phyloP scores from a whole-genome alignment of 305 asterid genomes.

The Solanum hybrid region DNA sequence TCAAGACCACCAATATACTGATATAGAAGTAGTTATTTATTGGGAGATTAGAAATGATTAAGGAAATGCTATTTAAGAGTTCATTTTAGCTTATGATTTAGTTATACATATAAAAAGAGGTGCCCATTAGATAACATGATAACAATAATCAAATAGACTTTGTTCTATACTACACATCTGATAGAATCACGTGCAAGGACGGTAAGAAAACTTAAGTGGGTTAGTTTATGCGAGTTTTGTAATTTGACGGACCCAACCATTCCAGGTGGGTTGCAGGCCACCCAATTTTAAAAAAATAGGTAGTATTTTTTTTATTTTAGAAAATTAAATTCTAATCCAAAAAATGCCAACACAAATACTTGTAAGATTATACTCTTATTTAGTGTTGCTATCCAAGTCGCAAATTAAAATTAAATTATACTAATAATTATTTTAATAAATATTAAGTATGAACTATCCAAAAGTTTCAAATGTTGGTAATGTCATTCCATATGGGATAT shows the following conservation, averaged over 20 bases:
- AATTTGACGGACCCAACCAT: background rate
- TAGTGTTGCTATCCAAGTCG: background rate
- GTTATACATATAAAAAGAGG: background rate
- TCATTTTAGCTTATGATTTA: background rate
- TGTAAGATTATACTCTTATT: background rate
- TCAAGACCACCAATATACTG: background rate
- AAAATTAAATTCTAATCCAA: too few species aligned
- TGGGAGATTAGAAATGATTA: background rate
- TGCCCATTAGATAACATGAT: background rate
- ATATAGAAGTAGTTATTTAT: background rate
- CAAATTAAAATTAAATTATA: background rate
- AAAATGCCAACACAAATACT: background rate
- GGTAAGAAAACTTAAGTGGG: background rate
- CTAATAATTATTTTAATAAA: background rate
- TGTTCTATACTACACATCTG: background rate
- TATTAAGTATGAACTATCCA: background rate
- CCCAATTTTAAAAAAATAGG: background rate
- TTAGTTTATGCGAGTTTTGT: too few species aligned
- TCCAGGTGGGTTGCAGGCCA: background rate
- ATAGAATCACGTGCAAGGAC: background rate
- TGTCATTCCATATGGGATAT: background rate
- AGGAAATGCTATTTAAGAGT: background rate
- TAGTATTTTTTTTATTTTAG: background rate
- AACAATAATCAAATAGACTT: background rate
- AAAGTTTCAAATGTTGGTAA: background rate